Evolutionary conservation across 2,329 filamentous ascomycete species (phyloP), one percentile per base, ranked within the genome.

Genomic region (Emmonsia crescens): DNA sequence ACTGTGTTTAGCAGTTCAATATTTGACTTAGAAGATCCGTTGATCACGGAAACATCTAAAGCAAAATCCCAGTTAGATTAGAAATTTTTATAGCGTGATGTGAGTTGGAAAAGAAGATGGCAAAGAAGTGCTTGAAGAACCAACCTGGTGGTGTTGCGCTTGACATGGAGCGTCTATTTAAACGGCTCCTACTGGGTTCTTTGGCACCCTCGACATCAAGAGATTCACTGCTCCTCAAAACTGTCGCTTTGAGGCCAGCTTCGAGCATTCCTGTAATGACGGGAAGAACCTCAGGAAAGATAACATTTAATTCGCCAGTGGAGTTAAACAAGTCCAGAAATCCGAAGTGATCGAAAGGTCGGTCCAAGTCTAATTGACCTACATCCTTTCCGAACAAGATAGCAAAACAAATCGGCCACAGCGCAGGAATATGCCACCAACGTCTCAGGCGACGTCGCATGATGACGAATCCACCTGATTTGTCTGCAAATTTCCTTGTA

Each of bases 351-450:
- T 93, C 88, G 67, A 96, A 88, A 31, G 86, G 81, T 66, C 84
- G 82, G 59, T 89, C 84, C 67, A 91, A 84, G 68, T 92, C 83
- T 67, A 92, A 83, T 57, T 84, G 84, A 1, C 85, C 86, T 54
- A 95, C 84, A 69, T 96, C 91, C 49, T 85, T 82, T 0, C 89
- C 91, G 70, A 99, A 96, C 2, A 99, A 75, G 27, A 97, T 88
- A 60, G 89, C 87, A 74, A 99, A 89, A 70, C 89, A 91, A 51
- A 94, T 87, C 0, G 88, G 86, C 94, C 94, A 97, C 31, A 97
- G 75, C 0, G 85, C 84, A 2, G 91, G 84, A 19, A 91, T 83
- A 69, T 89, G 87, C 93, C 94, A 99, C 85, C 92, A 96, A 68
- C 87, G 81, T 70, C 87, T 91, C 3, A 99, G 76, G 38, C 90